These are phyloP conservation scores for Eucalyptus paniculata DNA, from an alignment of 345 rosid genomes.

Conservation along the genomic window DNA sequence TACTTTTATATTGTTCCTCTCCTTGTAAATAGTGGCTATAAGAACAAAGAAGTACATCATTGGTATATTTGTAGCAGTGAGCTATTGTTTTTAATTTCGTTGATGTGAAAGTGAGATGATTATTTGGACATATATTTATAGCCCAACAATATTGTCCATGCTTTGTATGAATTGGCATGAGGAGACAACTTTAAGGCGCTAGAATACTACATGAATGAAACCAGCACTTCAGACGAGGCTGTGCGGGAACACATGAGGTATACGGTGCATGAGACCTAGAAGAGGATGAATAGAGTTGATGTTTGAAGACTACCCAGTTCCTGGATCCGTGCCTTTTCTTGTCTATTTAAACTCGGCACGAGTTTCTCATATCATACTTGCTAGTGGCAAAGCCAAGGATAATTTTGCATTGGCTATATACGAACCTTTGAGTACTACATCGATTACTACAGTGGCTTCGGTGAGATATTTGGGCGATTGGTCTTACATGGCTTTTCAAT, in stretches of 20 bases:
- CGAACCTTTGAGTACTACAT: background rate
- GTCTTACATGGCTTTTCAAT: too few relatives aligned
- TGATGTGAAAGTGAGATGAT: too few relatives aligned
- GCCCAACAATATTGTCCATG: background rate
- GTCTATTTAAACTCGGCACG: background rate
- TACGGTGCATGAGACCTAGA: background rate
- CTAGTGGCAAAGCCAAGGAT: background rate
- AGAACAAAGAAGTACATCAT: background rate
- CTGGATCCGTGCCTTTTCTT: background rate
- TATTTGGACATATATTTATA: background rate
- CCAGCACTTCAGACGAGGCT: background rate
- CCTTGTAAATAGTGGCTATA: background rate
- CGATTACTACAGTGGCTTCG: too few relatives aligned
- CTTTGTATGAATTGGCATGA: background rate
- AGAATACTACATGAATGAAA: conserved; percentile 2
- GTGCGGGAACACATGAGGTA: background rate
- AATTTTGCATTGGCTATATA: background rate
- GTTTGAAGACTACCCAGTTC: background rate
- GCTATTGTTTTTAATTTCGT: background rate
- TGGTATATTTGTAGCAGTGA: background rate
- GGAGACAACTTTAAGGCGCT: background rate
- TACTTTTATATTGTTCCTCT: background rate
- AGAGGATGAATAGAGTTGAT: background rate
- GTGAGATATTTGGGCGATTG: too few relatives aligned
- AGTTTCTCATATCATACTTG: background rate